Percentiles rank a stretch among this genome's conserved stretches.
Evolutionary conservation across 257 asterid species (phyloP).

Genomic region (Rehmannia glutinosa): DNA sequence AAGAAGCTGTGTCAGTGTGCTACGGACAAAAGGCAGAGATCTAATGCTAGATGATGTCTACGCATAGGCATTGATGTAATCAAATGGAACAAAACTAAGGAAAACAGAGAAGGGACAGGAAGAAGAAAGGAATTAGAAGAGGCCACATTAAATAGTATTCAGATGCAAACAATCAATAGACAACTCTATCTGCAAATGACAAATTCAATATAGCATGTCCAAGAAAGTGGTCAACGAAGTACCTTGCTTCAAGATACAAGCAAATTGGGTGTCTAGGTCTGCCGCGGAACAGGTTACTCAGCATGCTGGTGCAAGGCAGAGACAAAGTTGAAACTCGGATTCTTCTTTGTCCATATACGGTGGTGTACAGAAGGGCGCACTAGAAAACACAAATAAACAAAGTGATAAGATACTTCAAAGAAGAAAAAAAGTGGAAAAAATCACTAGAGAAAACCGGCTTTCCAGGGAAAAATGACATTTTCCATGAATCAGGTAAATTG

Average conservation of each 20-base stretch:
- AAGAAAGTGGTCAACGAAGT: constrained; percentile 16
- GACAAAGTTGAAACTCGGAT: constrained; percentile 95
- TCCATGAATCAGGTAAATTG: constrained; percentile 3
- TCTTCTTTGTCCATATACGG: constrained; percentile 92
- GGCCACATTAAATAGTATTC: background rate
- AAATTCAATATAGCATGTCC: background rate
- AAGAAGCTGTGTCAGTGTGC: constrained; percentile 20
- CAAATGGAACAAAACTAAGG: constrained; percentile 2
- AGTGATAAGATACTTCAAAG: constrained; percentile 17
- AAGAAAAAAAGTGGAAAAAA: background rate
- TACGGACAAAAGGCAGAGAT: background rate
- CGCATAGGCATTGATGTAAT: background rate
- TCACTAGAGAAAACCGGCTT: background rate
- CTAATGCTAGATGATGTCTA: constrained; percentile 2
- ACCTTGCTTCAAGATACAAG: constrained; percentile 92
- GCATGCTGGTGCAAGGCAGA: constrained; percentile 84
- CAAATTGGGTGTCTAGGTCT: constrained; percentile 90
- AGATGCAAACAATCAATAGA: constrained; percentile 15
- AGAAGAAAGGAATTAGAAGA: constrained; percentile 9
- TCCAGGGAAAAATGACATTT: background rate
- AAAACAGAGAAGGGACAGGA: constrained; percentile 1
- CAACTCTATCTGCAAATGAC: background rate
- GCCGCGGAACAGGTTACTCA: constrained; percentile 98
- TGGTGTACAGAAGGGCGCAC: constrained; percentile 98
- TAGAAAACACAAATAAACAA: constrained; percentile 26